These are phyloP conservation scores for Allomyces macrogynus DNA, from an alignment of 192 early-diverging fungal genomes.

Conservation along the genomic window DNA sequence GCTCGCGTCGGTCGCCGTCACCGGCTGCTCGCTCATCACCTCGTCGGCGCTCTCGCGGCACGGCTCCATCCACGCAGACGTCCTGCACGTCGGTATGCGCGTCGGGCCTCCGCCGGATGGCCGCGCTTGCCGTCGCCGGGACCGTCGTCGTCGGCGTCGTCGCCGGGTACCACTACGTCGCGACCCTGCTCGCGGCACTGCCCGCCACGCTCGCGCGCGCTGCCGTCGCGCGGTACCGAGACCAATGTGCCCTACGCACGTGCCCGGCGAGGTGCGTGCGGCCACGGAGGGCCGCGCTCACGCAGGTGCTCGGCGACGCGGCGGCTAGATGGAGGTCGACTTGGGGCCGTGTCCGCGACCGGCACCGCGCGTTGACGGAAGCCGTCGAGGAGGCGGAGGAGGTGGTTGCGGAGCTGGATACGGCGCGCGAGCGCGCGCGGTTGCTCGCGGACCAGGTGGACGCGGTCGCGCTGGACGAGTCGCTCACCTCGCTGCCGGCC, in stretches of 20 bases:
- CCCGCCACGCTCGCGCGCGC: neutral
- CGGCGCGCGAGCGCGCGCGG: neutral
- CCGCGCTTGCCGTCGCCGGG: neutral
- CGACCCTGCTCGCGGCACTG: neutral
- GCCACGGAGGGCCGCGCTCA: neutral
- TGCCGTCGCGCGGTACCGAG: neutral
- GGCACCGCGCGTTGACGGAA: neutral
- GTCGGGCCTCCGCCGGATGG: neutral
- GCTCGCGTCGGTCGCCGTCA: neutral
- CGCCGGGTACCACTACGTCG: neutral
- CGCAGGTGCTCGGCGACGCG: neutral
- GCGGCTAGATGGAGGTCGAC: neutral
- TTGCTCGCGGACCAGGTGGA: neutral
- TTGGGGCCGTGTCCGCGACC: neutral
- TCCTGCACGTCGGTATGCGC: neutral
- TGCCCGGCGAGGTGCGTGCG: neutral
- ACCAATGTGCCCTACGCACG: neutral
- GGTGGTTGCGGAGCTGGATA: neutral
- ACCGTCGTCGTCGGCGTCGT: neutral
- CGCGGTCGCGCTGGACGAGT: neutral
- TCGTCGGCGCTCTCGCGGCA: neutral
- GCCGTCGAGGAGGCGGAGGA: neutral
- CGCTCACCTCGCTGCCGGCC: neutral
- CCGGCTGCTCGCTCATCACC: neutral
- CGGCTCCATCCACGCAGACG: neutral